These are phyloP conservation scores for Saccharomyces eubayanus DNA, from an alignment of 805 yeast genomes.

Conservation along the genomic window DNA sequence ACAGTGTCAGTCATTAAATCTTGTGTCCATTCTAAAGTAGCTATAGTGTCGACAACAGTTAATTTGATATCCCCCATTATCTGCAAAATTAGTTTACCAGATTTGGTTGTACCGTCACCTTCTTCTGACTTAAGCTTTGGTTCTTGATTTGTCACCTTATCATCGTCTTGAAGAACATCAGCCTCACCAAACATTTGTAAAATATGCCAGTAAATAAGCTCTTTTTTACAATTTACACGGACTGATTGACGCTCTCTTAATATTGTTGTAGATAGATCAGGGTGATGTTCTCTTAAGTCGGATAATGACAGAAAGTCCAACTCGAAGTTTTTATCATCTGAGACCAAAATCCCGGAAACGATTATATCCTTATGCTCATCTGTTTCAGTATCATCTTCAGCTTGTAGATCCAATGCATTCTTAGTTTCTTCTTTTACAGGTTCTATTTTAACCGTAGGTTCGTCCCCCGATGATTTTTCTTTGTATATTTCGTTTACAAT, in stretches of 20 bases:
- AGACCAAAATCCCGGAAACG: slow-evolving; percentile 79
- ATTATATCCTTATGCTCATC: slow-evolving; percentile 30
- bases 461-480: slow-evolving; percentile 22
- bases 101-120: slow-evolving; percentile 1
- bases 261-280: slow-evolving; percentile 77
- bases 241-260: slow-evolving; percentile 76
- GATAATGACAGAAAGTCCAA: slow-evolving; percentile 72
- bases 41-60: slow-evolving; percentile 40
- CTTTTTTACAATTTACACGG: slow-evolving; percentile 70
- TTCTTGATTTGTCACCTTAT: slow-evolving; percentile 28
- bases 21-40: slow-evolving; percentile 84
- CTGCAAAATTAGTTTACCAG: slow-evolving; percentile 40
- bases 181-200: slow-evolving; percentile 92
- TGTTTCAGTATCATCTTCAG: slow-evolving; percentile 37
- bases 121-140: slow-evolving; percentile 7
- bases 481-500: slow-evolving; percentile 42
- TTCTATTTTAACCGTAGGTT: slow-evolving; percentile 1
- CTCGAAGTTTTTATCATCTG: slow-evolving; percentile 71
- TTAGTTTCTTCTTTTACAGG: slow-evolving; percentile 34
- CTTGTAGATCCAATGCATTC: slow-evolving; percentile 18
- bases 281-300: slow-evolving; percentile 75
- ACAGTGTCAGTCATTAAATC: slow-evolving; percentile 83
- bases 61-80: slow-evolving; percentile 60
- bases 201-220: slow-evolving; percentile 79
- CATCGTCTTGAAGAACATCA: slow-evolving; percentile 52